Evolutionary conservation across 805 yeast genomes (phyloP), one percentile per base, ranked within the genome.

Genomic region (Metschnikowia lunata): DNA sequence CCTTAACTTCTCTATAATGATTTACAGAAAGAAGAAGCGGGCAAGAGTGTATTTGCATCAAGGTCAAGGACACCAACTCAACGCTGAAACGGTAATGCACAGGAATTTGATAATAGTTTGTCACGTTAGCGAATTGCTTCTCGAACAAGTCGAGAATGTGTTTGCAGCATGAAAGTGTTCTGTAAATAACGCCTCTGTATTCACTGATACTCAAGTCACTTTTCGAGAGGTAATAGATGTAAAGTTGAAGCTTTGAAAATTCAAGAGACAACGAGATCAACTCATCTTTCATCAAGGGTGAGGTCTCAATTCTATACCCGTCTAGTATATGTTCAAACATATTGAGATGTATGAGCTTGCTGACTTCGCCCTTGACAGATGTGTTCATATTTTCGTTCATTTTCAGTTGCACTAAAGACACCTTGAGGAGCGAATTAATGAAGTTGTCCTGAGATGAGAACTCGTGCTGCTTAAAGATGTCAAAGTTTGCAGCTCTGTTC

Each of bases 311-410:
- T 23, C 50, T 48, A 38, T 66, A 58, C 36, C 69, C 67, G 39
- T 59, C 55, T 38, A 71, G 51, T 29, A 71, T 70, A 10, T 60
- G 61, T 45, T 71, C 76, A 56, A 67, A 71, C 75, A 71, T 71
- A 50, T 66, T 60, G 48, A 71, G 56, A 47, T 64, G 66, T 18
- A 71, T 67, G 34, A 66, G 55, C 45, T 63, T 66, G 37, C 66
- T 50, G 8, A 66, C 61, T 47, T 46, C 10, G 57, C 51, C 54
- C n/a, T 57, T 59, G 27, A 62, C 48, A 36, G 63, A 54, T 36
- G 58, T 63, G 45, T 59, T 61, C 62, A 71, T 62, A 45, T 63
- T 66, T 47, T 68, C 74, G 50, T 67, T 65, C 51, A 70, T 55
- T 48, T 64, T 64, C 47, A 64, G 63, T 55, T 71, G 75, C 34